phyloP scores from a whole-genome alignment of 768 basidiomycete genomes.

The Phaffia tasmanica region DNA sequence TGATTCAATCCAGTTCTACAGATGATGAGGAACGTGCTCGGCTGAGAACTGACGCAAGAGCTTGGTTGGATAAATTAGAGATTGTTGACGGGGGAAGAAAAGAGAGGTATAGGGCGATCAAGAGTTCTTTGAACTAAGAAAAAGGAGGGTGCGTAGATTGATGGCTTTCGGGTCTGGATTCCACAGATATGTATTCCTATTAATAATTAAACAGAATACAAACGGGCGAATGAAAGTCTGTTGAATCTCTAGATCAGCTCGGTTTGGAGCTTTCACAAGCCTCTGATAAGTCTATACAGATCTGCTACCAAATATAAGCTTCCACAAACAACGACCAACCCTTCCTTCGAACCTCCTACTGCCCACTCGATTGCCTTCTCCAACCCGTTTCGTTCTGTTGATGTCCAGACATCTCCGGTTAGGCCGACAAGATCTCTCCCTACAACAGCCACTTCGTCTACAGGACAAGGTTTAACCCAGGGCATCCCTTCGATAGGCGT shows the following conservation, averaged over 20 bases:
- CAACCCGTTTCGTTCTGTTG: slow-evolving; percentile 38
- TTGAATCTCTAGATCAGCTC: too few species aligned
- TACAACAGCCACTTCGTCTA: slow-evolving; percentile 45
- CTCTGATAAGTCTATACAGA: slow-evolving; percentile 54
- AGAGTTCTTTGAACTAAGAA: too few species aligned
- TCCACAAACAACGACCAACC: slow-evolving; percentile 66
- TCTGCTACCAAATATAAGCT: slow-evolving; percentile 93
- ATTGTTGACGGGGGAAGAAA: slow-evolving; percentile 55
- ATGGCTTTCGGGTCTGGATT: too few species aligned
- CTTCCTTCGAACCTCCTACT: slow-evolving; percentile 29
- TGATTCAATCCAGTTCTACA: slow-evolving; percentile 35
- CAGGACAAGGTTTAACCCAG: slow-evolving; percentile 64
- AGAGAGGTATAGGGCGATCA: slow-evolving; percentile 50
- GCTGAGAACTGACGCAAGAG: slow-evolving; percentile 44
- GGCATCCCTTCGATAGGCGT: slow-evolving; percentile 78
- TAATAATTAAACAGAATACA: too few species aligned
- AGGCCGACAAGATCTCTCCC: slow-evolving; percentile 43
- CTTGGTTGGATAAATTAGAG: slow-evolving; percentile 44
- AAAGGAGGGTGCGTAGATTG: too few species aligned
- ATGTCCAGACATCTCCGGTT: slow-evolving; percentile 39
- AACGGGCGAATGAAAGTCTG: too few species aligned
- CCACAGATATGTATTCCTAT: too few species aligned
- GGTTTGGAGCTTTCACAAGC: neutral
- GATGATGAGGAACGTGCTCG: slow-evolving; percentile 31
- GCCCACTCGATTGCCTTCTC: slow-evolving; percentile 48